phyloP scores from a whole-genome alignment of 371 early-diverging fungal species.

The Umbelopsis sp. region DNA sequence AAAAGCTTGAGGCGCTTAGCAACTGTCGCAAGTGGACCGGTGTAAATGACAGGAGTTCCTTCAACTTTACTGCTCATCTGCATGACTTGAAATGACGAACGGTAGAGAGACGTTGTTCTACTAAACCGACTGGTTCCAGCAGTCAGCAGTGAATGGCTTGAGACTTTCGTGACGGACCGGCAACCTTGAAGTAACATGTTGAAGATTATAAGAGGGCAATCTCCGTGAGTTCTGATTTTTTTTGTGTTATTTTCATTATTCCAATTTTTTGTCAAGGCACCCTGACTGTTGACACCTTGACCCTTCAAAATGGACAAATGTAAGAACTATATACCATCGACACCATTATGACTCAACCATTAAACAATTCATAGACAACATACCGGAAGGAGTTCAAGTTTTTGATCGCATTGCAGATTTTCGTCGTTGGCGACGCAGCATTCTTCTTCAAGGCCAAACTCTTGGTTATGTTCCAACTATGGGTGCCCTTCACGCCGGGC shows the following conservation, averaged over 20 bases:
- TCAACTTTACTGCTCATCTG: background rate
- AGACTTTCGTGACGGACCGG: background rate
- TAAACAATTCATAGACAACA: conserved; percentile 24
- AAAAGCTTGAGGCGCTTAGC: conserved; percentile 66
- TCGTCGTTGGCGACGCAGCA: conserved; percentile 65
- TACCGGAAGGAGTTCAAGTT: conserved; percentile 59
- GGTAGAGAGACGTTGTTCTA: background rate
- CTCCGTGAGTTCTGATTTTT: background rate
- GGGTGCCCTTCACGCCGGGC: conserved; percentile 94
- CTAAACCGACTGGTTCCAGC: background rate
- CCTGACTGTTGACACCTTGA: no score
- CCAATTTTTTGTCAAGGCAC: no score
- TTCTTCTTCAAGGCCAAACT: conserved; percentile 49
- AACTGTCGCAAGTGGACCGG: conserved; percentile 61
- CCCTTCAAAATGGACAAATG: conserved; percentile 14
- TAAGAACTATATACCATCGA: background rate
- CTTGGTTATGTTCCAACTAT: conserved; percentile 86
- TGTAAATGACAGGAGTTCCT: conserved; percentile 38
- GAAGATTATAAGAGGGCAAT: background rate
- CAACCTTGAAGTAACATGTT: background rate
- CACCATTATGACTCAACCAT: background rate
- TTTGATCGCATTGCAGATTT: conserved; percentile 66
- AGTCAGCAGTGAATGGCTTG: background rate
- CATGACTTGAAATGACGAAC: background rate
- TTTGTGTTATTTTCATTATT: background rate